phyloP scores from a whole-genome alignment of 2,329 filamentous ascomycete species.

The Claviceps citrina region DNA sequence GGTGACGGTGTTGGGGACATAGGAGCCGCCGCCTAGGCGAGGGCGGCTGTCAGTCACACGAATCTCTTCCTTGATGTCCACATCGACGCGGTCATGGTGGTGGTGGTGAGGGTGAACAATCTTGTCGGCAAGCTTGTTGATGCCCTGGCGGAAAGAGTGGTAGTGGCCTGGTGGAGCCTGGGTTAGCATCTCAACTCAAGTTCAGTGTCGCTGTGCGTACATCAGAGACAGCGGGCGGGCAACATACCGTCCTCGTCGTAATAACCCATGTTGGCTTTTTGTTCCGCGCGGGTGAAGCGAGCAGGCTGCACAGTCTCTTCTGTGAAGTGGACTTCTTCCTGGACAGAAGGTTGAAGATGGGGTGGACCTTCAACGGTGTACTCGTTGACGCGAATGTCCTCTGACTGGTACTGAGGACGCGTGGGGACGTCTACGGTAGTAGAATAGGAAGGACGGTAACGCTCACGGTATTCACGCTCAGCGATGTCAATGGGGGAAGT shows the following conservation, averaged over 20 bases:
- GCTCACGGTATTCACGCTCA: slow-evolving; percentile 51
- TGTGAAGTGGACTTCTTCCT: slow-evolving; percentile 43
- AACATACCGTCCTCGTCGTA: slow-evolving; percentile 46
- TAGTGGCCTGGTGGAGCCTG: slow-evolving; percentile 33
- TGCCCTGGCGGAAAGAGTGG: slow-evolving; percentile 40
- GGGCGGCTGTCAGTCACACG: slow-evolving; percentile 15
- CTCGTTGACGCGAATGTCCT: slow-evolving; percentile 17
- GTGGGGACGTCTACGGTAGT: slow-evolving; percentile 19
- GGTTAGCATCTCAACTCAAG: slow-evolving; percentile 7
- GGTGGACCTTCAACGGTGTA: slow-evolving; percentile 23
- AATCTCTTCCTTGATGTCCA: slow-evolving; percentile 23
- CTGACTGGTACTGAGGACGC: slow-evolving; percentile 19
- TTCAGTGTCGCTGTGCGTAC: slow-evolving; percentile 4
- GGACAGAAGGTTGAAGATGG: slow-evolving; percentile 28
- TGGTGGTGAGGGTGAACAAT: slow-evolving; percentile 29
- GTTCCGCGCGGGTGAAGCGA: slow-evolving; percentile 24
- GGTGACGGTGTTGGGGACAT: slow-evolving; percentile 69
- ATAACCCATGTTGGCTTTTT: slow-evolving; percentile 47
- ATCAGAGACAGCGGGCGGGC: neutral
- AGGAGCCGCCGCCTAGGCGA: slow-evolving; percentile 16
- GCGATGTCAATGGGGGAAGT: slow-evolving; percentile 44
- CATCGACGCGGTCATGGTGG: slow-evolving; percentile 33
- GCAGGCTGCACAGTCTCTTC: slow-evolving; percentile 50
- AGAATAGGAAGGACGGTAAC: slow-evolving; percentile 36
- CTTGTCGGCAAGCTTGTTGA: slow-evolving; percentile 43